Conservation (phyloP, 139 green algal genomes). For the Nannochloris sp. region DNA sequence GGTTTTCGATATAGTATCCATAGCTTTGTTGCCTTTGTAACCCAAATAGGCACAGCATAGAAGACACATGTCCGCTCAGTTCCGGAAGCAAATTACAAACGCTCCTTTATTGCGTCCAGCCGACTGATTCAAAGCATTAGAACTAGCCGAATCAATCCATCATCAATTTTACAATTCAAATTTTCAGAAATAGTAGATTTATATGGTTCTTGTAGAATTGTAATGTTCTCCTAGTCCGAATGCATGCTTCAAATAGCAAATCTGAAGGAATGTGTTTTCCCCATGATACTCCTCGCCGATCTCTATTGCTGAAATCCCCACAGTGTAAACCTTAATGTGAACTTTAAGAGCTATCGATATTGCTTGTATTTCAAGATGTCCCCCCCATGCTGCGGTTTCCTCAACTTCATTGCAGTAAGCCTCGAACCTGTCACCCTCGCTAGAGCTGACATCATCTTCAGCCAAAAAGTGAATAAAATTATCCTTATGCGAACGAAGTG, state of each 20-base stretch:
- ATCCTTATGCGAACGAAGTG: slow-evolving; percentile 64
- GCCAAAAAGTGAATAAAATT: slow-evolving; percentile 60
- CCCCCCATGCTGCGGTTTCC: slow-evolving; percentile 76
- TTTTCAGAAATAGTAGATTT: background rate
- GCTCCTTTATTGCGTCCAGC: background rate
- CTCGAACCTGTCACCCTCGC: slow-evolving; percentile 35
- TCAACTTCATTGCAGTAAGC: slow-evolving; percentile 67
- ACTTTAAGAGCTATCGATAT: slow-evolving; percentile 54
- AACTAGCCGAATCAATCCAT: slow-evolving; percentile 6
- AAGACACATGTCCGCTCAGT: background rate
- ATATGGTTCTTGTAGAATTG: slow-evolving; percentile 39
- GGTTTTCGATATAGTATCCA: background rate
- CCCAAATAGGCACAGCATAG: too few relatives aligned
- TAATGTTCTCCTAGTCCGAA: slow-evolving; percentile 93
- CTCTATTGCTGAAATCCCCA: slow-evolving; percentile 49
- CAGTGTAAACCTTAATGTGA: slow-evolving; percentile 65
- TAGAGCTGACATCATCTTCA: slow-evolving; percentile 10
- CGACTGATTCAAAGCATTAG: slow-evolving; percentile 9
- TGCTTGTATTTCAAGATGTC: slow-evolving; percentile 82
- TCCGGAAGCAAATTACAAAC: background rate
- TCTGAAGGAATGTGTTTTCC: slow-evolving; percentile 29
- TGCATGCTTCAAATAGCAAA: slow-evolving; percentile 85
- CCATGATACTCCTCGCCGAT: slow-evolving; percentile 58
- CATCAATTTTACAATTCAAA: slow-evolving; percentile 20
- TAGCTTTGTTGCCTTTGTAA: background rate